These are phyloP conservation scores for Panus rudis DNA, from an alignment of 768 basidiomycete species.

Conservation along the genomic window DNA sequence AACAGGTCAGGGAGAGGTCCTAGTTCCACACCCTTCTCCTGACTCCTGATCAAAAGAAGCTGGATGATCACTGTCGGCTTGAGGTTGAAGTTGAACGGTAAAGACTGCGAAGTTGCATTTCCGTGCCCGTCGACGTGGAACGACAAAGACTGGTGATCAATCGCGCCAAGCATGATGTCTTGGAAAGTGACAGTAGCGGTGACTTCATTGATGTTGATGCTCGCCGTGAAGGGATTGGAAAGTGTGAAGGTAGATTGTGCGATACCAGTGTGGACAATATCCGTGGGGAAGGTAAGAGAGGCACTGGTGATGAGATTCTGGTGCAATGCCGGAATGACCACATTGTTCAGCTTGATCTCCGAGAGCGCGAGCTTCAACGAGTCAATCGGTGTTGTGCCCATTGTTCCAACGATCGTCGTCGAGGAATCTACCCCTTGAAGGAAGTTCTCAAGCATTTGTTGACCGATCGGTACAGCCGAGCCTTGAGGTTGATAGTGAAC, in stretches of 20 bases:
- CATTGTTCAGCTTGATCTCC: conserved; percentile 50
- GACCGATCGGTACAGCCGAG: conserved; percentile 44
- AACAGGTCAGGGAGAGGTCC: conserved; percentile 52
- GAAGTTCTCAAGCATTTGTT: conserved; percentile 54
- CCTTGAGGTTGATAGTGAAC: conserved; percentile 59
- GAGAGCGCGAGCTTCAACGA: conserved; percentile 59
- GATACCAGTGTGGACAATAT: conserved; percentile 55
- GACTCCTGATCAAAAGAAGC: conserved; percentile 43
- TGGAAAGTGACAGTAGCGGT: conserved; percentile 48
- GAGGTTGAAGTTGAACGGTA: conserved; percentile 60
- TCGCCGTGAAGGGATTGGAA: conserved; percentile 66
- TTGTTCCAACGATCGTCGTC: conserved; percentile 50
- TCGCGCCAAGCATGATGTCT: conserved; percentile 49
- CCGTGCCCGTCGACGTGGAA: conserved; percentile 55
- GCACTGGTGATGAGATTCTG: conserved; percentile 53
- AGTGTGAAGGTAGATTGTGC: conserved; percentile 53
- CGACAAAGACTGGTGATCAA: conserved; percentile 49
- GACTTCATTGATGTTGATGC: conserved; percentile 55
- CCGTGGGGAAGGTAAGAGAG: conserved; percentile 50
- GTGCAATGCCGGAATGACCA: conserved; percentile 57
- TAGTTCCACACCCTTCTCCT: conserved; percentile 49
- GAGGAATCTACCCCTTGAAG: conserved; percentile 54
- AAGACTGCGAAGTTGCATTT: conserved; percentile 44
- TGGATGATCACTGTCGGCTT: conserved; percentile 56
- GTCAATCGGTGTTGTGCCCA: conserved; percentile 47